Evolutionary conservation across 2,329 filamentous ascomycete genomes (phyloP).

Genomic region (Fusarium sp.): DNA sequence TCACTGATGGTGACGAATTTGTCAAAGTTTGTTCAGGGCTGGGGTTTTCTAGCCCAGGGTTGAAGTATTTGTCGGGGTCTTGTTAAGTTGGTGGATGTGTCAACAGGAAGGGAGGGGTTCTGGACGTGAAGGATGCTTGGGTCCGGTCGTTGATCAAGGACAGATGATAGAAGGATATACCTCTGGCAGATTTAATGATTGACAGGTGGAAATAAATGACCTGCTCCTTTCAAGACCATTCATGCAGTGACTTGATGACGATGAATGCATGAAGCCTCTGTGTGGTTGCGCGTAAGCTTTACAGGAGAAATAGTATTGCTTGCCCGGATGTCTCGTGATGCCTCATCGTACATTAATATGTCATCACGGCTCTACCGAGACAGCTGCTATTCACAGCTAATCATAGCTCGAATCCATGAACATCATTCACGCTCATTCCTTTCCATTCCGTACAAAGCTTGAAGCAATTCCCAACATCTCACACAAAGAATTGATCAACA

Average conservation of each 20-base stretch:
- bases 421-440: not conserved
- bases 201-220: not conserved
- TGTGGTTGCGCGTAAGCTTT: not conserved
- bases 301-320: not conserved
- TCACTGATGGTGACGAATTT: not conserved
- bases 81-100: conserved; percentile 3
- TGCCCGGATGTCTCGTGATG: not conserved
- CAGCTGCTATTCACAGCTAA: not conserved
- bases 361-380: not conserved
- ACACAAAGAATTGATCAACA: not conserved
- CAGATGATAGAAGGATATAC: conserved; percentile 26
- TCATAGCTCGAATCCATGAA: conserved; percentile 16
- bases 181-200: conserved; percentile 17
- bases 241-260: not conserved
- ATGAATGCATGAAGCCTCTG: not conserved
- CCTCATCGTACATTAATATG: conserved; percentile 12
- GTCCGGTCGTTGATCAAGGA: not conserved
- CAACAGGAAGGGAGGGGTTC: not conserved
- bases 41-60: not conserved
- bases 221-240: not conserved
- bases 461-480: conserved; percentile 2
- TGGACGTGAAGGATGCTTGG: not conserved
- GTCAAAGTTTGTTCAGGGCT: not conserved
- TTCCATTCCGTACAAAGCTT: conserved; percentile 7
- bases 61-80: conserved; percentile 2